A percentile compares a stretch with the other conserved stretches of the same genome.
Evolutionary conservation across 2,329 filamentous ascomycete genomes (phyloP).

Genomic region (Colletotrichum agaves): DNA sequence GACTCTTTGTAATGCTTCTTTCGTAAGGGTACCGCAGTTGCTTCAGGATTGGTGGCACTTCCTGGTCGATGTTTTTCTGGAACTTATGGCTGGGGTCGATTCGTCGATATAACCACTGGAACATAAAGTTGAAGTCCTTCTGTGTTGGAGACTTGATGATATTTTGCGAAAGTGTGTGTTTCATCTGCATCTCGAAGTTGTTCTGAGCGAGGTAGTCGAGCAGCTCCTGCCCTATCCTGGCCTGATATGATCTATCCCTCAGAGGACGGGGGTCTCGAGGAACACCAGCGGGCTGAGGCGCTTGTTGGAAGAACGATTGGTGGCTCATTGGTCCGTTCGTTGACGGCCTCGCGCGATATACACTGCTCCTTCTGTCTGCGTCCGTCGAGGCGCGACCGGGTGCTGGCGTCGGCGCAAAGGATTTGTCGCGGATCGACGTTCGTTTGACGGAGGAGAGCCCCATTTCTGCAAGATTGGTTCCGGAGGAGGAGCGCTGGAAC

Average conservation of each 20-base stretch:
- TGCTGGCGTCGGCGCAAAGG: constrained; percentile 40
- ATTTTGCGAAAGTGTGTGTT: constrained; percentile 90
- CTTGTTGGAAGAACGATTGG: constrained; percentile 95
- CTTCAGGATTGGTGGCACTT: constrained; percentile 91
- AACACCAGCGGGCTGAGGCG: constrained; percentile 81
- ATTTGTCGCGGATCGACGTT: constrained; percentile 81
- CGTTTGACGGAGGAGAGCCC: constrained; percentile 88
- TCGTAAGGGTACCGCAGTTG: constrained; percentile 96
- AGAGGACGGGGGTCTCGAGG: constrained; percentile 88
- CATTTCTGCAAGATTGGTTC: constrained; percentile 80
- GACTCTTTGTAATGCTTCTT: constrained; percentile 94
- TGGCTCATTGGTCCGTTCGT: constrained; percentile 74
- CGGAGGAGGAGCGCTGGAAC: constrained; percentile 87
- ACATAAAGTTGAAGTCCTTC: constrained; percentile 98
- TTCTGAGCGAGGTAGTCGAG: constrained; percentile 91
- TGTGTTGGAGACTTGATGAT: constrained; percentile 94
- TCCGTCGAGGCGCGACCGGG: constrained; percentile 60
- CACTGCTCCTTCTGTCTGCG: constrained; percentile 80
- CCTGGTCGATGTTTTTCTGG: constrained; percentile 93
- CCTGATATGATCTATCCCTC: constrained; percentile 82
- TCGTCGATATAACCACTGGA: constrained; percentile 96
- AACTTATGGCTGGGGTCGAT: constrained; percentile 96
- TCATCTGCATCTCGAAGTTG: constrained; percentile 98
- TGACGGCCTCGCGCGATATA: constrained; percentile 78
- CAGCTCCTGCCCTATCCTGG: constrained; percentile 86